Conservation (phyloP, 352 stramenopile genomes). For the Pseudoperonospora humuli region DNA sequence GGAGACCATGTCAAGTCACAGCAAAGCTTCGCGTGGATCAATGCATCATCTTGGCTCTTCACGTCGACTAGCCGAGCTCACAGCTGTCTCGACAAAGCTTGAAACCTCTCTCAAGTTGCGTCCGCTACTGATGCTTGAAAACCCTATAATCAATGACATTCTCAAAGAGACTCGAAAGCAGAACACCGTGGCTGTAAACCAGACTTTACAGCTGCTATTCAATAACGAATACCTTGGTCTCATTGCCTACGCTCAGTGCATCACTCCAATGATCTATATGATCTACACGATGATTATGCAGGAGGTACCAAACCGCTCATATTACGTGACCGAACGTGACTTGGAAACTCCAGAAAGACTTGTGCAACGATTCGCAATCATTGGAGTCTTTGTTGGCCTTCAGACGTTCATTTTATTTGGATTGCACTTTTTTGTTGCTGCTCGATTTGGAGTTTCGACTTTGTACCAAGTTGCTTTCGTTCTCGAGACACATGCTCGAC, state of each 20-base stretch:
- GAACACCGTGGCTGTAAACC: conserved; percentile 28
- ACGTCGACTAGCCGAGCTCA: conserved; percentile 13
- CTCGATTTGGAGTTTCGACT: conserved; percentile 20
- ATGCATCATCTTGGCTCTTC: conserved; percentile 9
- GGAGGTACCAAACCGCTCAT: conserved; percentile 17
- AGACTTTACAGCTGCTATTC: conserved; percentile 34
- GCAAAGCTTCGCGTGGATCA: background rate
- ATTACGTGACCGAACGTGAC: conserved; percentile 15
- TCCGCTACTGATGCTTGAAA: conserved; percentile 10
- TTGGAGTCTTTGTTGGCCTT: conserved; percentile 18
- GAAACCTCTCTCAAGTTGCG: conserved; percentile 12
- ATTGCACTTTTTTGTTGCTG: conserved; percentile 20
- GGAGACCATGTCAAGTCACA: background rate
- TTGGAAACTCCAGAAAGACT: conserved; percentile 7
- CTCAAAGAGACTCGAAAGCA: conserved; percentile 25
- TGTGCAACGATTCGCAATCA: conserved; percentile 10
- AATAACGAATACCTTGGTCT: conserved; percentile 36
- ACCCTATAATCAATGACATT: conserved; percentile 19
- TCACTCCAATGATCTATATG: conserved; percentile 30
- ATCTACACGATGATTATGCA: conserved; percentile 20
- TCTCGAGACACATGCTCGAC: conserved; percentile 29
- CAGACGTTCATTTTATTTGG: conserved; percentile 20
- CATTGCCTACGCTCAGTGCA: conserved; percentile 28
- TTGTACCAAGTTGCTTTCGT: conserved; percentile 46
- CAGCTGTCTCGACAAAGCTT: conserved; percentile 7